Conservation (phyloP, 257 asterid species). For the Solanum chiquidenum region DNA sequence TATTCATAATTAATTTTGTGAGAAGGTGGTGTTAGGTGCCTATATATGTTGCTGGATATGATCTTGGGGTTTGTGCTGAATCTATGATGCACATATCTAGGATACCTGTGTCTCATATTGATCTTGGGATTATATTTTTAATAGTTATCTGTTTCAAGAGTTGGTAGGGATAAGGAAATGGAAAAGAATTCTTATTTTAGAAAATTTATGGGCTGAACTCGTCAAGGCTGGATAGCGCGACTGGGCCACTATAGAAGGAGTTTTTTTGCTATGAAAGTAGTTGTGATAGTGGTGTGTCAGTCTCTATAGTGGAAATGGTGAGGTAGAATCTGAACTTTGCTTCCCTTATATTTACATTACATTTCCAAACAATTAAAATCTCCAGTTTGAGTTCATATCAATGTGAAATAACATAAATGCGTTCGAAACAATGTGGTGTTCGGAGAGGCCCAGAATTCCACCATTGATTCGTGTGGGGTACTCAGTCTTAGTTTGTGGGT, state of each 20-base stretch:
- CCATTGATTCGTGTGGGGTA: background rate
- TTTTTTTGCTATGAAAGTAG: background rate
- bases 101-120: background rate
- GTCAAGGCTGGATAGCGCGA: too few relatives aligned
- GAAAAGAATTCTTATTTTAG: too few relatives aligned
- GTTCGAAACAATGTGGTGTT: background rate
- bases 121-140: too few relatives aligned
- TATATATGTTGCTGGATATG: background rate
- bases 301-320: background rate
- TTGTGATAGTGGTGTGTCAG: background rate
- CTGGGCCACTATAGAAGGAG: too few relatives aligned
- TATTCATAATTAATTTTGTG: background rate
- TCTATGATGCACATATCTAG: background rate
- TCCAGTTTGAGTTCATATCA: background rate
- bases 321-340: background rate
- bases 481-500: too few relatives aligned
- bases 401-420: background rate
- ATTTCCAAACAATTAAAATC: too few relatives aligned
- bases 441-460: fast-evolving
- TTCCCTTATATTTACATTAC: too few relatives aligned
- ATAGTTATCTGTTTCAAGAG: too few relatives aligned
- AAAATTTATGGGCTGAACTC: too few relatives aligned
- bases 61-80: background rate
- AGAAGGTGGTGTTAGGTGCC: background rate
- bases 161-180: too few relatives aligned